Evolutionary conservation across 176 grass and related monocot genomes (phyloP), one percentile per base, ranked within the genome.

Genomic region (Melocanna baccifera): DNA sequence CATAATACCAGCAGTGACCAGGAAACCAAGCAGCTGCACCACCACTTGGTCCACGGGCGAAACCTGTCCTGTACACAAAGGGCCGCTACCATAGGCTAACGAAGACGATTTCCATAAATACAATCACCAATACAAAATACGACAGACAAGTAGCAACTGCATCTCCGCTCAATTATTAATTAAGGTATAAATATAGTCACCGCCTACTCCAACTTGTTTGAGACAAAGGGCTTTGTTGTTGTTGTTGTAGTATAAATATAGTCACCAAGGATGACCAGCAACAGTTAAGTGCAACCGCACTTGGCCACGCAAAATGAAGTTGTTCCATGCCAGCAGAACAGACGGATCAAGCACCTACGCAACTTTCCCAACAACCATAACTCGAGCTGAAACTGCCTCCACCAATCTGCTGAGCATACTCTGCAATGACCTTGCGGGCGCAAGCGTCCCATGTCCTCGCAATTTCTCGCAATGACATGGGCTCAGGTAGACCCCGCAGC

Each of bases 361-460:
- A 89, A 81, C 85, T 94, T 83, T 92, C 96, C 96, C 93, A 87
- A 74, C 89, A 80, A 45, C 91, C 87, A 80, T 91, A 90, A 67
- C 91, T 93, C 62, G 93, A 99, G 77, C 96, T 99, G 81, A 99
- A 99, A 83, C 89, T 92, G 22, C 96, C 96, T 69, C 96, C 96
- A 23, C 96, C 96, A 75, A 87, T 90, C 29, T 92, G 89, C 70
- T 90, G 89, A 30, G 96, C 93, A 85, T 96, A 99, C 85, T 99
- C 93, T 1, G 83, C 71, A 39, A 99, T 96, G 53, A 96, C 88
- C 78, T 84, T 92, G 45, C 86, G 91, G 10, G 88, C 91, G 56
- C 93, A 94, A 18, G 81, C 85, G 51, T 99, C 96, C 96, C 96
- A 99, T 16, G 83, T 94, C 81, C 76, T 93, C n/a, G 96, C 96